These are phyloP conservation scores for Didymella lethalis DNA, from an alignment of 2,329 filamentous ascomycete species.

Conservation along the genomic window DNA sequence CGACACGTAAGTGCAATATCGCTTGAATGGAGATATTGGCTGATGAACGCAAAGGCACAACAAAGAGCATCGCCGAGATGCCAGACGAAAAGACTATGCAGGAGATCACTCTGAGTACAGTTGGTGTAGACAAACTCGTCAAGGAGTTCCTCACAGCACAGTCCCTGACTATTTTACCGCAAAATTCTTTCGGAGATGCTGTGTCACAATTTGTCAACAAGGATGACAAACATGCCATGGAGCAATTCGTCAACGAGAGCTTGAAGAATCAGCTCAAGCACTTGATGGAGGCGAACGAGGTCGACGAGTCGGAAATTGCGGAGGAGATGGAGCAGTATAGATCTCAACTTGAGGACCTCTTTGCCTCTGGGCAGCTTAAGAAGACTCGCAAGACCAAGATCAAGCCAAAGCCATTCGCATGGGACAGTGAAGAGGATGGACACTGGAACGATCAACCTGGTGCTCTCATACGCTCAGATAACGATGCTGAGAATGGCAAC, in stretches of 20 bases:
- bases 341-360: constrained; percentile 73
- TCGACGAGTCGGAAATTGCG: constrained; percentile 74
- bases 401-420: constrained; percentile 78
- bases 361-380: constrained; percentile 70
- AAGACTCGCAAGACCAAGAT: constrained; percentile 63
- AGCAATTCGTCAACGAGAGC: constrained; percentile 56
- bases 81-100: constrained; percentile 70
- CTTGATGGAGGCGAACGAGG: constrained; percentile 63
- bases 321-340: constrained; percentile 77
- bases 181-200: constrained; percentile 91
- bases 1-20: constrained; percentile 38
- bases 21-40: neutral
- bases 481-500: constrained; percentile 57
- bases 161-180: constrained; percentile 89
- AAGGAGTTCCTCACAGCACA: constrained; percentile 86
- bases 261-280: constrained; percentile 55
- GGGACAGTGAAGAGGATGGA: constrained; percentile 91
- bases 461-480: constrained; percentile 64
- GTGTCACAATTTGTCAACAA: constrained; percentile 94
- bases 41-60: constrained; percentile 41
- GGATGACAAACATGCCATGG: constrained; percentile 90
- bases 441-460: constrained; percentile 82
- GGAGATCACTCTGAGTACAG: constrained; percentile 71
- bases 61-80: constrained; percentile 63
- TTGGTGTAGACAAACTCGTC: constrained; percentile 90